These are phyloP conservation scores for Amniculicola lignicola DNA, from an alignment of 495 filamentous ascomycete genomes.

Conservation along the genomic window DNA sequence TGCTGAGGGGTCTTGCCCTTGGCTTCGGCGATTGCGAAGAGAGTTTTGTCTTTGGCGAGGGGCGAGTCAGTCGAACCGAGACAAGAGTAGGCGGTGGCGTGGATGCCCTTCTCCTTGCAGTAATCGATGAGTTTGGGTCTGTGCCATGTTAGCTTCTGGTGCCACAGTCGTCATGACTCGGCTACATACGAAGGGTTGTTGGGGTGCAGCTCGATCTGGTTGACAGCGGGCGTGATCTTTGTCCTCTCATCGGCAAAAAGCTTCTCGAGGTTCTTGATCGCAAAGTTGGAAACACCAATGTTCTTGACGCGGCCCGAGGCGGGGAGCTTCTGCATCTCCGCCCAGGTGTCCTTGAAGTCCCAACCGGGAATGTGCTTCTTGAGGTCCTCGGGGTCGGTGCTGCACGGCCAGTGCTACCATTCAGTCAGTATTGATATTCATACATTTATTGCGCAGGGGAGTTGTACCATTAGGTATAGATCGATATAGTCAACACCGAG, in stretches of 20 bases:
- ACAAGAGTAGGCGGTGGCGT: slow-evolving; percentile 45
- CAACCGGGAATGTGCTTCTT: slow-evolving; percentile 63
- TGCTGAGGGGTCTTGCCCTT: slow-evolving; percentile 41
- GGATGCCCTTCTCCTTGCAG: slow-evolving; percentile 45
- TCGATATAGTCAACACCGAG: slow-evolving; percentile 77
- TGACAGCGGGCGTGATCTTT: slow-evolving; percentile 73
- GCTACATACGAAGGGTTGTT: slow-evolving; percentile 32
- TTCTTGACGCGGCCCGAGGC: slow-evolving; percentile 77
- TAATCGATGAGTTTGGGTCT: slow-evolving; percentile 72
- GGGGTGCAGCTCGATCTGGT: slow-evolving; percentile 69
- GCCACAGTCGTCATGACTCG: neutral
- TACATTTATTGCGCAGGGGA: neutral
- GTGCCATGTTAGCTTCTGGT: neutral
- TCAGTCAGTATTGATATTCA: neutral
- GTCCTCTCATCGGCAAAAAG: slow-evolving; percentile 53
- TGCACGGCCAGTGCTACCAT: slow-evolving; percentile 66
- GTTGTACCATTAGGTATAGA: slow-evolving; percentile 65
- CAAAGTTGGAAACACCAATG: slow-evolving; percentile 64
- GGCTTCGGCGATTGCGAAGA: slow-evolving; percentile 39
- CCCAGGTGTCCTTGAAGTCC: slow-evolving; percentile 78
- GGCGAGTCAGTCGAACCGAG: slow-evolving; percentile 44
- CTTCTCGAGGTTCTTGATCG: slow-evolving; percentile 58
- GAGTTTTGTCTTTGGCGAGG: slow-evolving; percentile 40
- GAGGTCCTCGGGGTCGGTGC: slow-evolving; percentile 56
- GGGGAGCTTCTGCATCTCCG: slow-evolving; percentile 77